Percentiles rank a stretch among this genome's conserved stretches.
Evolutionary conservation across 2,329 filamentous ascomycete genomes (phyloP).

Genomic region (Xylariaceae sp.): DNA sequence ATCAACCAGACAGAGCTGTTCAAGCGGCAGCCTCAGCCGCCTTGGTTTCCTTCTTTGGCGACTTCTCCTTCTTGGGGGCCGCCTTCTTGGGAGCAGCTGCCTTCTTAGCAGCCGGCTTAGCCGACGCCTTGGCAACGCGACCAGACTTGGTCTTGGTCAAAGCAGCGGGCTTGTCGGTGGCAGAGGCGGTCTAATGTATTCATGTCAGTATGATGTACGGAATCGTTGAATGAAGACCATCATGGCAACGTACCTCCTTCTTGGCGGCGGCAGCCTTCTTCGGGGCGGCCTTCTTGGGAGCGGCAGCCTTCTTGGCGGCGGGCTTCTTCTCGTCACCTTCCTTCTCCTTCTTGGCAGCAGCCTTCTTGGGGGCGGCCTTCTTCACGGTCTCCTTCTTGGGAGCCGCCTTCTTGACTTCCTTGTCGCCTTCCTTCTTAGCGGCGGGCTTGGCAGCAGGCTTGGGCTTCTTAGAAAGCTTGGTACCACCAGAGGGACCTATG

Average conservation of each 20-base stretch:
- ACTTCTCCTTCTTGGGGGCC: conserved; percentile 39
- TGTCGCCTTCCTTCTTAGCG: conserved; percentile 19
- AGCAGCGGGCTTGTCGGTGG: conserved; percentile 36
- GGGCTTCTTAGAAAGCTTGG: conserved; percentile 84
- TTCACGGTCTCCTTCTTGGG: conserved; percentile 27
- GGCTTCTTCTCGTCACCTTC: conserved; percentile 60
- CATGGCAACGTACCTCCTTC: conserved; percentile 27
- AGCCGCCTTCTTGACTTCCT: conserved; percentile 29
- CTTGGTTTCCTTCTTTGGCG: conserved; percentile 38
- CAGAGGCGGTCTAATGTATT: conserved; percentile 44
- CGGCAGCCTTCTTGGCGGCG: conserved; percentile 69
- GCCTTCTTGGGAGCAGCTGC: conserved; percentile 42
- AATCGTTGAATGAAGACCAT: not conserved
- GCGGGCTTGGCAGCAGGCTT: conserved; percentile 37
- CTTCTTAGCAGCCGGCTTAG: conserved; percentile 36
- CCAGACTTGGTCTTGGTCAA: conserved; percentile 70
- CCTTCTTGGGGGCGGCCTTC: conserved; percentile 32
- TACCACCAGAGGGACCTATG: conserved; percentile 74
- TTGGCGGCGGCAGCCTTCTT: conserved; percentile 37
- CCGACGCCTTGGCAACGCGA: conserved; percentile 68
- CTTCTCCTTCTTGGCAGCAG: conserved; percentile 43
- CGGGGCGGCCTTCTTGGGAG: conserved; percentile 45
- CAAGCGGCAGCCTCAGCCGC: conserved; percentile 27
- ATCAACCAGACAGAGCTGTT: conserved; percentile 20
- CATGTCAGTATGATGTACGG: conserved; percentile 13